Evolutionary conservation across 2,329 filamentous ascomycete species (phyloP), one percentile per base, ranked within the genome.

Genomic region (Harringtonia aguacate): DNA sequence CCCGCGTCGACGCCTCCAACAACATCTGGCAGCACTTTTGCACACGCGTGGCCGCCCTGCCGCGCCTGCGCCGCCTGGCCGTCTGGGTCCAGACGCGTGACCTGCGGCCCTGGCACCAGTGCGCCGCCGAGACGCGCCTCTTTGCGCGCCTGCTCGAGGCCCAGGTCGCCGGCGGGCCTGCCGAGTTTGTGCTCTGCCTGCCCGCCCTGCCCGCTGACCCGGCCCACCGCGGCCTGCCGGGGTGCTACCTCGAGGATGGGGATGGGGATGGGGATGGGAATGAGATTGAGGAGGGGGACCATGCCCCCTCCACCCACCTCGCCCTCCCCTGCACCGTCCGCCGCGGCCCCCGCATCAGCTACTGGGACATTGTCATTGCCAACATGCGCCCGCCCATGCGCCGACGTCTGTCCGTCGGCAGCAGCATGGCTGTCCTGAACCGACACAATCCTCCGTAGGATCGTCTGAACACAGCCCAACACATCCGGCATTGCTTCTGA

Each of bases 21-120:
- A 56, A 58, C 45, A 52, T 51, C 4, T 61, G 58, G 58, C 48
- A 52, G 40, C 48, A 46, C 1, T 49, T 60, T 2, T 57, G 58
- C 49, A 43, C 45, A 40, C 41, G 18, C 7, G 38, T 59, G 1
- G 48, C 39, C 12, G 22, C 41, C 12, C 39, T 55, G 12, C 44
- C 45, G 7, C 34, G 35, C 6, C 52, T 61, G 21, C 51, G 52
- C 14, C 34, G 42, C 15, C 52, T 61, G 27, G 52, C 48, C 43
- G 28, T 60, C 36, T 59, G 56, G 50, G 46, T 58, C 34, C 54
- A 60, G 47, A 51, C 54, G 28, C 43, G 50, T 36, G 56, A 60
- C 46, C 51, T 58, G 36, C 50, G 55, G 9, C 52, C 53, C 2
- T 61, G 58, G 58, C 50, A 55, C 47, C 50, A 51, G 38, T 50